A percentile compares a stretch with the other conserved stretches of the same genome.
These are phyloP conservation scores for Beta vulgaris DNA, from an alignment of 148 eudicot species.

Conservation along the genomic window DNA sequence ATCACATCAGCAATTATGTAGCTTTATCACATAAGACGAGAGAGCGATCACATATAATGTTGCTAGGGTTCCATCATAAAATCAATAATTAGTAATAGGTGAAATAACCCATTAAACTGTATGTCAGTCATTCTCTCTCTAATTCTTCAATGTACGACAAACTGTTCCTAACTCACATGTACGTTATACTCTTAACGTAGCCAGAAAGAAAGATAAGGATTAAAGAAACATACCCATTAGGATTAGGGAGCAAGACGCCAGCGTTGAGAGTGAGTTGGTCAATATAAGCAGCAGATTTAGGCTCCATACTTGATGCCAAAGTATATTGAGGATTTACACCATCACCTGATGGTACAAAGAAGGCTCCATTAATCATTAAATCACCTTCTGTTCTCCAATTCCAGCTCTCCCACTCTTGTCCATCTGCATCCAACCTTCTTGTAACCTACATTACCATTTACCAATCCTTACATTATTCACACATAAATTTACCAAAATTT, in stretches of 20 bases:
- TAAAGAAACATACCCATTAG: slow-evolving; percentile 41
- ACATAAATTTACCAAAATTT: not conserved
- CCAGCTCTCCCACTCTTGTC: slow-evolving; percentile 61
- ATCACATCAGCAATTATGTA: not conserved
- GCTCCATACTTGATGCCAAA: slow-evolving; percentile 62
- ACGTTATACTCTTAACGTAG: no score
- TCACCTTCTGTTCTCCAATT: slow-evolving; percentile 94
- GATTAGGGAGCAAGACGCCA: slow-evolving; percentile 52
- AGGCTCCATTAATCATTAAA: slow-evolving; percentile 77
- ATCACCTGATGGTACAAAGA: slow-evolving; percentile 80
- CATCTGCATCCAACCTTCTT: slow-evolving; percentile 51
- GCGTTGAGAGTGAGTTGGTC: slow-evolving; percentile 69
- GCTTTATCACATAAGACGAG: no score
- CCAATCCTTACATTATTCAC: not conserved
- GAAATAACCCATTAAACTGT: no score
- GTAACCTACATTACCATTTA: slow-evolving; percentile 51
- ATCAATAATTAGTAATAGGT: no score
- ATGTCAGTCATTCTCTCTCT: no score
- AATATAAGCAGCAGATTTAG: slow-evolving; percentile 60
- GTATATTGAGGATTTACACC: slow-evolving; percentile 46
- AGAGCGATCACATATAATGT: no score
- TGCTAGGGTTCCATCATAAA: no score
- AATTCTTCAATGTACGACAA: no score
- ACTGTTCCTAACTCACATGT: no score
- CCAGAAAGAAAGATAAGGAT: not conserved